Evolutionary conservation across 2,329 filamentous ascomycete species (phyloP).

Genomic region (Penicillium sp.): DNA sequence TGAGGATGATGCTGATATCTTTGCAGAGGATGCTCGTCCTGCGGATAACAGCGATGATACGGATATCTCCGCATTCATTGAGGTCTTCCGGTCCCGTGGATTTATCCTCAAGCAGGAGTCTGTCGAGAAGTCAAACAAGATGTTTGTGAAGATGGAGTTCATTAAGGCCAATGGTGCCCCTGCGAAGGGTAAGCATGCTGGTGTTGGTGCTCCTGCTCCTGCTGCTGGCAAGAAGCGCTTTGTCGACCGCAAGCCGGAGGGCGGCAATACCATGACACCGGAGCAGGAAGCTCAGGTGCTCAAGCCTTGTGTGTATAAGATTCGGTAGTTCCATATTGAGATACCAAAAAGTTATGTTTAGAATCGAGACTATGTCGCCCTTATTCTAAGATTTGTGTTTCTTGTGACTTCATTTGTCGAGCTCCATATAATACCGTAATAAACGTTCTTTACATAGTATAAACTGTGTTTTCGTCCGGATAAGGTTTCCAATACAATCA

Average conservation of each 20-base stretch:
- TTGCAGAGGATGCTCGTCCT: constrained; percentile 48
- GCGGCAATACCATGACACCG: constrained; percentile 56
- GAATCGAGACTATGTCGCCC: not conserved
- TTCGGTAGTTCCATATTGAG: constrained; percentile 56
- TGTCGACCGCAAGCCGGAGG: constrained; percentile 54
- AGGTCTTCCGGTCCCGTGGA: constrained; percentile 75
- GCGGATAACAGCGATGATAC: constrained; percentile 69
- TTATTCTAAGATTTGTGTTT: not conserved
- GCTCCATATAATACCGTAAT: not conserved
- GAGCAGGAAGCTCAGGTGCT: constrained; percentile 70
- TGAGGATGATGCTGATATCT: constrained; percentile 56
- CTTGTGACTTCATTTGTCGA: not conserved
- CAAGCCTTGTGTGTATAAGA: constrained; percentile 96
- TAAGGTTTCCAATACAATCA: not conserved
- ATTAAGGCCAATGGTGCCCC: constrained; percentile 73
- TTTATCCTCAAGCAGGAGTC: constrained; percentile 76
- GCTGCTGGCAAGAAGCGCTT: constrained; percentile 52
- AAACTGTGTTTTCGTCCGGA: not conserved
- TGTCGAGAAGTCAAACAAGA: constrained; percentile 86
- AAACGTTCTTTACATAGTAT: not conserved
- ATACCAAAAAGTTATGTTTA: not conserved
- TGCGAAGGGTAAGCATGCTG: constrained; percentile 69
- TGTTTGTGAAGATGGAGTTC: constrained; percentile 98
- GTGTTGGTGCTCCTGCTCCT: constrained; percentile 32
- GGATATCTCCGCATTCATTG: constrained; percentile 83